phyloP scores from a whole-genome alignment of 1,139 yeast genomes.

The Candida sojae region DNA sequence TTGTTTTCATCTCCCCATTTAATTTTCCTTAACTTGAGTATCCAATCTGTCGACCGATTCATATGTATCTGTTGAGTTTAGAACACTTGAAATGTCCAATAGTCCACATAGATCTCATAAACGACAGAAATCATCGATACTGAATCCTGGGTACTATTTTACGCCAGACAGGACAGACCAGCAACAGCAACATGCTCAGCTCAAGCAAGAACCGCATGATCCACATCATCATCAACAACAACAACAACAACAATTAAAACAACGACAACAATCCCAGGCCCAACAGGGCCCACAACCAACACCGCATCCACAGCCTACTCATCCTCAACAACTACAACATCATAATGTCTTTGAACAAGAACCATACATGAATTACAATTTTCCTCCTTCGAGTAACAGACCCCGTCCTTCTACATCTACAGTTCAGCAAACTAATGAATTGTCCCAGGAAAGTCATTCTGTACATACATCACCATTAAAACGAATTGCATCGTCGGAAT shows the following conservation, averaged over 20 bases:
- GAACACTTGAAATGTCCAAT: slow-evolving; percentile 22
- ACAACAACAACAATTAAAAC: too few relatives aligned
- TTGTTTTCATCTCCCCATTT: background rate
- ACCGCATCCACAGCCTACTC: background rate
- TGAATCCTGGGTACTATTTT: slow-evolving; percentile 36
- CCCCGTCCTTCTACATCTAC: slow-evolving; percentile 4
- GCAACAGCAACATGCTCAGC: slow-evolving; percentile 5
- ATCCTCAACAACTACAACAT: slow-evolving; percentile 1
- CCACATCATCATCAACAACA: slow-evolving; percentile 1
- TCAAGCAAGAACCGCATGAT: slow-evolving; percentile 1
- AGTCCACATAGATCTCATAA: slow-evolving; percentile 34
- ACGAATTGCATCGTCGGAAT: slow-evolving; percentile 13
- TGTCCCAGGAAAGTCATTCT: slow-evolving; percentile 6
- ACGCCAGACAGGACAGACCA: slow-evolving; percentile 12
- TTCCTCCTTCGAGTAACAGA: slow-evolving; percentile 5
- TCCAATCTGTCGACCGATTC: slow-evolving; percentile 6
- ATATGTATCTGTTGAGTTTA: slow-evolving; percentile 5
- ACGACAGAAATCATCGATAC: slow-evolving; percentile 44
- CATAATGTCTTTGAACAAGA: slow-evolving; percentile 4
- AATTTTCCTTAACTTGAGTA: background rate
- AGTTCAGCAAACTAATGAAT: slow-evolving; percentile 2
- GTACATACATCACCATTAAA: slow-evolving; percentile 16
- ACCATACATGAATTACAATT: slow-evolving; percentile 5
- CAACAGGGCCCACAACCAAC: background rate
- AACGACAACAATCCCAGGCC: background rate